These are phyloP conservation scores for Magnaporthiopsis poae DNA, from an alignment of 2,329 filamentous ascomycete species.

Conservation along the genomic window DNA sequence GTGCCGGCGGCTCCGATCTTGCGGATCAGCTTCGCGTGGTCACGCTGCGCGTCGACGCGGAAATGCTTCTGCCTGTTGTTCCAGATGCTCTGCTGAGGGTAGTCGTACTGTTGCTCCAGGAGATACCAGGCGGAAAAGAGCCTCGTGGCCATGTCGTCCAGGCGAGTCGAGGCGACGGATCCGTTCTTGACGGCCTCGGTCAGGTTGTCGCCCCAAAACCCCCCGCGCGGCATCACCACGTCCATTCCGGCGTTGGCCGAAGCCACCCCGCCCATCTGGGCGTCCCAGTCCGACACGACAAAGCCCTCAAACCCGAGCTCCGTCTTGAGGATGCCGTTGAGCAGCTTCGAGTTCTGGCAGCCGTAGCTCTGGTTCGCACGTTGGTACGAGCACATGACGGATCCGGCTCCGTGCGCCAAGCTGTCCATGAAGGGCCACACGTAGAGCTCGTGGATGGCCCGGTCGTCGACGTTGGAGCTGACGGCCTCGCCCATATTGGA, in stretches of 20 bases:
- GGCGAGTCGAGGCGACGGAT: conserved; percentile 56
- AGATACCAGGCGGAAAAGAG: conserved; percentile 37
- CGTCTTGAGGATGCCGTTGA: conserved; percentile 59
- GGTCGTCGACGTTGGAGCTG: conserved; percentile 55
- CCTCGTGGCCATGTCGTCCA: conserved; percentile 72
- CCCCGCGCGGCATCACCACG: conserved; percentile 56
- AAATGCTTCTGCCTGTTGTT: conserved; percentile 47
- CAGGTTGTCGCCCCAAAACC: conserved; percentile 55
- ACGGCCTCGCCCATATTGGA: conserved; percentile 35
- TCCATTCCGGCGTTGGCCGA: conserved; percentile 53
- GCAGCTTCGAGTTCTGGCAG: conserved; percentile 61
- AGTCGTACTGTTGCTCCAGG: conserved; percentile 19
- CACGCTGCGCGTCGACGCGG: conserved; percentile 48
- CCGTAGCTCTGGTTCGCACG: conserved; percentile 62
- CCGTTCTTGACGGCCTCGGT: conserved; percentile 69
- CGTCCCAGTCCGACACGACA: conserved; percentile 60
- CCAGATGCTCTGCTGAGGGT: conserved; percentile 33
- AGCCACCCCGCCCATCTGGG: conserved; percentile 49
- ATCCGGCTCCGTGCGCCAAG: conserved; percentile 44
- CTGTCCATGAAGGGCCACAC: conserved; percentile 57
- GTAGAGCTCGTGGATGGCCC: conserved; percentile 55
- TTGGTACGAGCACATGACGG: conserved; percentile 61
- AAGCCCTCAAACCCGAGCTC: conserved; percentile 59
- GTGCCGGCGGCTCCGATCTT: conserved; percentile 47
- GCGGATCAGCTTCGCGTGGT: conserved; percentile 39